Base-by-base conservation (phyloP, 495 filamentous ascomycete species). In the Daldinia vernicosa region DNA sequence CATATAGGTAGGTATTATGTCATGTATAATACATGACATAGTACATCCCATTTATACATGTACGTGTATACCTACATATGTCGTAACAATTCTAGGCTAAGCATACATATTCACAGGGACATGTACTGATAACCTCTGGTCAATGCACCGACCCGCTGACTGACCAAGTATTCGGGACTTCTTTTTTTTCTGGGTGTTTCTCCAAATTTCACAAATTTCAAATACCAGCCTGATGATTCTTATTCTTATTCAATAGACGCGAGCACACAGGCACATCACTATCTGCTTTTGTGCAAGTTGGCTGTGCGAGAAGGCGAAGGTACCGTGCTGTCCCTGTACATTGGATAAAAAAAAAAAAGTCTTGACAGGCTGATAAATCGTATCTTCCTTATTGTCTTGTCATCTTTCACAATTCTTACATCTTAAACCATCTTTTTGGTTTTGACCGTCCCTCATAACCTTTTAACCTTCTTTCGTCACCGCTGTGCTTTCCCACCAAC, bases 181-280 rank as follows among this genome's bases (percentile, higher is more conserved):
- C 27, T 67, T 63, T 39, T 59, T 69, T 68, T 61, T 69, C 55
- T 59, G 60, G 63, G 65, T 52, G 64, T 45, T 58, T 73, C 57
- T 66, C 75, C 62, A 74, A 77, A 71, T 70, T 74, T 73, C 70
- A 71, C 60, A 71, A 77, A 74, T 70, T 77, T 70, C 69, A 70
- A 66, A 63, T 63, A 67, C 75, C 75, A 74, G 72, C 75, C 72
- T 75, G 70, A 74, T 50, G 70, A 77, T 75, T 77, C 71, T 75
- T 72, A 69, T 66, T 58, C 60, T 58, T 32, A 47, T 39, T 62
- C 61, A 65, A 66, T 51, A 60, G 53, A 51, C 58, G 27, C 37
- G 22, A 60, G 74, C 71, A 64, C 45, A 72, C 37, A n/a, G 57
- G 74, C 71, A 64, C 45, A 72, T 72, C 69, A 74, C 67, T 73